Conservation (phyloP, 768 basidiomycete species). For the Cyclocybe aegerita region DNA sequence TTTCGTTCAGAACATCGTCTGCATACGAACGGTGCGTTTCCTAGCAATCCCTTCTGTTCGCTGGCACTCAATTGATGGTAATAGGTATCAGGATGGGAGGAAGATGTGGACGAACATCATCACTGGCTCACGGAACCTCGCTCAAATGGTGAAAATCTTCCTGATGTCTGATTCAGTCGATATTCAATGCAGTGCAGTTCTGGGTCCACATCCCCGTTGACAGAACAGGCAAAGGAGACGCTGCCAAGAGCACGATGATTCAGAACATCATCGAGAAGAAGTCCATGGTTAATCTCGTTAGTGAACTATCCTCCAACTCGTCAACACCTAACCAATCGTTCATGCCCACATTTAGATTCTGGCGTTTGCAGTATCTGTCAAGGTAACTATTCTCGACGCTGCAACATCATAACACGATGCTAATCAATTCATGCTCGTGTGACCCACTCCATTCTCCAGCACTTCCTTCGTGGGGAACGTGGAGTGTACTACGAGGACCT, state of each 20-base stretch:
- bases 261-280: slow-evolving; percentile 69
- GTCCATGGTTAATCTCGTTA: slow-evolving; percentile 67
- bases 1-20: slow-evolving; percentile 72
- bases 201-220: slow-evolving; percentile 57
- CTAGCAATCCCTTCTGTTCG: neutral
- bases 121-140: slow-evolving; percentile 56
- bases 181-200: slow-evolving; percentile 30
- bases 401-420: neutral
- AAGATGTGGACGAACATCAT: slow-evolving; percentile 70
- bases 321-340: neutral
- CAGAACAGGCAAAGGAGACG: slow-evolving; percentile 27
- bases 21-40: slow-evolving; percentile 60
- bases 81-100: slow-evolving; percentile 65
- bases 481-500: slow-evolving; percentile 76
- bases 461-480: slow-evolving; percentile 65
- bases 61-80: neutral
- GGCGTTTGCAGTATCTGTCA: slow-evolving; percentile 67
- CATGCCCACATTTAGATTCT: slow-evolving; percentile 43
- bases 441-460: slow-evolving; percentile 29
- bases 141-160: slow-evolving; percentile 46
- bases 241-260: slow-evolving; percentile 30
- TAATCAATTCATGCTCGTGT: neutral
- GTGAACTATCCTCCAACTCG: slow-evolving; percentile 10
- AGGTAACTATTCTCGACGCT: slow-evolving; percentile 35
- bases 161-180: neutral